These are phyloP conservation scores for Boletus reticulatus DNA, from an alignment of 768 basidiomycete genomes.

Conservation along the genomic window DNA sequence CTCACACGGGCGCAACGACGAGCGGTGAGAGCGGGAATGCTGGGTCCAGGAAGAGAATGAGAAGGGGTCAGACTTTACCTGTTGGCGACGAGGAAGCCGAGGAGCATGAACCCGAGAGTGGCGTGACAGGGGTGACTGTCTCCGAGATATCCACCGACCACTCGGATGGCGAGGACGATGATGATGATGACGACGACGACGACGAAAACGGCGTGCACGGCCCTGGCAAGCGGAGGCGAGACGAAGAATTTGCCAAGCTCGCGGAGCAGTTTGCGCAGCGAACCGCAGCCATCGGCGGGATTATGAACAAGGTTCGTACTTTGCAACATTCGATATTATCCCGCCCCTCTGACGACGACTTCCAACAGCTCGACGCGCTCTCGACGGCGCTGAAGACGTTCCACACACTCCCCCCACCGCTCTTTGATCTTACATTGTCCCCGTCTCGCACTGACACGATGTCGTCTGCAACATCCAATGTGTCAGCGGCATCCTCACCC, in stretches of 20 bases:
- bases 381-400: constrained; percentile 40
- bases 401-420: constrained; percentile 42
- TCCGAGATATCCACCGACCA: constrained; percentile 26
- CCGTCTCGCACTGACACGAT: constrained; percentile 31
- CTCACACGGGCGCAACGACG: constrained; percentile 1
- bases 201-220: constrained; percentile 49
- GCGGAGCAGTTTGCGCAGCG: constrained; percentile 68
- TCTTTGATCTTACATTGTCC: constrained; percentile 32
- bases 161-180: constrained; percentile 36
- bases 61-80: constrained; percentile 36
- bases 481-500: constrained; percentile 15
- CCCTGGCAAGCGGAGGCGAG: constrained; percentile 52
- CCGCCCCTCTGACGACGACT: background rate
- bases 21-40: constrained; percentile 13
- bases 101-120: constrained; percentile 14
- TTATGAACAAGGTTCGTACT: constrained; percentile 65
- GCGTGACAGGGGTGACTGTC: constrained; percentile 7
- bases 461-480: constrained; percentile 25
- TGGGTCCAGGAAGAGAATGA: constrained; percentile 19
- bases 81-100: constrained; percentile 29
- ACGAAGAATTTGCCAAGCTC: constrained; percentile 66
- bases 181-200: constrained; percentile 31
- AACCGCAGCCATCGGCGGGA: constrained; percentile 63
- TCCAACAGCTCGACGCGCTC: constrained; percentile 28
- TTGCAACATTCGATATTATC: background rate